phyloP scores from a whole-genome alignment of 768 basidiomycete genomes.

The button mushroom (Agaricus bisporus) region DNA sequence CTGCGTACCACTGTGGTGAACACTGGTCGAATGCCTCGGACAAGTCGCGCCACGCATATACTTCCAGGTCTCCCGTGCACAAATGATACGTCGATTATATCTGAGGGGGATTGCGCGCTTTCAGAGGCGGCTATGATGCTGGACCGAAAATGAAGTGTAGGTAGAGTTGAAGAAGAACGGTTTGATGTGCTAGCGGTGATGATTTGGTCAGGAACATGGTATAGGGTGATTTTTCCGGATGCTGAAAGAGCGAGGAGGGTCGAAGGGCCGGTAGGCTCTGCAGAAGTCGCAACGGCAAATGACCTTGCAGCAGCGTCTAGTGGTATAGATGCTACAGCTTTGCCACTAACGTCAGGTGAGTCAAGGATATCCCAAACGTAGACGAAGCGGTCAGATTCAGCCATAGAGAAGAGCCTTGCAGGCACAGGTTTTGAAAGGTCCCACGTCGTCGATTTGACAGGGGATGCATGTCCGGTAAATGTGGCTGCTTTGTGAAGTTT shows the following conservation, averaged over 20 bases:
- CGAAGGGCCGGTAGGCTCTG: slow-evolving; percentile 24
- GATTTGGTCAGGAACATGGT: slow-evolving; percentile 44
- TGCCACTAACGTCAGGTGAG: slow-evolving; percentile 36
- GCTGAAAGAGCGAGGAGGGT: slow-evolving; percentile 50
- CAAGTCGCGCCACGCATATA: slow-evolving; percentile 47
- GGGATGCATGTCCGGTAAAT: slow-evolving; percentile 64
- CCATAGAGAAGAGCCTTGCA: slow-evolving; percentile 50
- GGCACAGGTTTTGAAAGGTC: slow-evolving; percentile 32
- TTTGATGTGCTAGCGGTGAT: slow-evolving; percentile 30
- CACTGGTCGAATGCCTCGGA: slow-evolving; percentile 50
- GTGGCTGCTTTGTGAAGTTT: slow-evolving; percentile 41
- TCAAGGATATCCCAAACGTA: slow-evolving; percentile 55
- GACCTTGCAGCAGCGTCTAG: slow-evolving; percentile 58
- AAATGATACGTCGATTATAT: slow-evolving; percentile 44
- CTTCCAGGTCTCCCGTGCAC: slow-evolving; percentile 31
- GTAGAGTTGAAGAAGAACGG: slow-evolving; percentile 38
- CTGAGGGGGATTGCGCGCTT: slow-evolving; percentile 25
- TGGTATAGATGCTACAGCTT: slow-evolving; percentile 52
- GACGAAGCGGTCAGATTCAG: slow-evolving; percentile 56
- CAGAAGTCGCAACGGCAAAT: slow-evolving; percentile 29
- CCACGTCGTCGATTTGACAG: slow-evolving; percentile 48
- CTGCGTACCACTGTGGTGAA: slow-evolving; percentile 50
- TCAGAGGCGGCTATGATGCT: slow-evolving; percentile 37
- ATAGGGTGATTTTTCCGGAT: slow-evolving; percentile 54
- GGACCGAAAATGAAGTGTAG: slow-evolving; percentile 47